phyloP scores from a whole-genome alignment of 1,139 yeast genomes.

The Geotrichum candidum region DNA sequence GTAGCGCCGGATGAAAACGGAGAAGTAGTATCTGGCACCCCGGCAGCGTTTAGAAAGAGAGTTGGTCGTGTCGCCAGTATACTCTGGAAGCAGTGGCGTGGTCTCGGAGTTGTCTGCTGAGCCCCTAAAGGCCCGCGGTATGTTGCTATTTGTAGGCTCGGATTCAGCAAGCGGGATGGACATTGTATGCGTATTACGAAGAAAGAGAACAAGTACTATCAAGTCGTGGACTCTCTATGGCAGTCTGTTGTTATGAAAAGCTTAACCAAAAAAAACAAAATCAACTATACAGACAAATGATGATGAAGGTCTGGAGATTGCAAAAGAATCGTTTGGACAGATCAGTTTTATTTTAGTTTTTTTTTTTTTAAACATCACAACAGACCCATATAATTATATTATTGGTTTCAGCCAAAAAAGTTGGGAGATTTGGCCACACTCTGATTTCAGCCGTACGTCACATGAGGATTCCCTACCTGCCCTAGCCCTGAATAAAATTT shows the following conservation, averaged over 20 bases:
- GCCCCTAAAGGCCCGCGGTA: not conserved
- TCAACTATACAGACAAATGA: not conserved
- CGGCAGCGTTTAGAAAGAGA: not conserved
- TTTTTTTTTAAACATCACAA: too few species aligned
- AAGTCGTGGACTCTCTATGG: not conserved
- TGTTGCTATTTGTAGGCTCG: not conserved
- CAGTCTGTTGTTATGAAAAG: not conserved
- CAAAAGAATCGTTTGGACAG: not conserved
- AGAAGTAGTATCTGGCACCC: not conserved
- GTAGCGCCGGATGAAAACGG: not conserved
- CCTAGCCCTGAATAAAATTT: constrained; percentile 5
- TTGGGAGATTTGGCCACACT: not conserved
- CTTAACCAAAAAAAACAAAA: not conserved
- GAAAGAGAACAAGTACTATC: not conserved
- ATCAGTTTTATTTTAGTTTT: not conserved
- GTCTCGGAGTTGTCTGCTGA: not conserved
- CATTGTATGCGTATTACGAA: not conserved
- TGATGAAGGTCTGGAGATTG: not conserved
- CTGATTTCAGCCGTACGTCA: not conserved
- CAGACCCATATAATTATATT: not conserved
- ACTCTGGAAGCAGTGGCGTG: not conserved
- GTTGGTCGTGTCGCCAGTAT: not conserved
- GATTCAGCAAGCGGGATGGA: not conserved
- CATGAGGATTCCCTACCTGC: not conserved
- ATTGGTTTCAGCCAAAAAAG: not conserved